Evolutionary conservation across 306 rosid genomes (phyloP), one percentile per base, ranked within the genome.

Genomic region (Pyrus pyrifolia): DNA sequence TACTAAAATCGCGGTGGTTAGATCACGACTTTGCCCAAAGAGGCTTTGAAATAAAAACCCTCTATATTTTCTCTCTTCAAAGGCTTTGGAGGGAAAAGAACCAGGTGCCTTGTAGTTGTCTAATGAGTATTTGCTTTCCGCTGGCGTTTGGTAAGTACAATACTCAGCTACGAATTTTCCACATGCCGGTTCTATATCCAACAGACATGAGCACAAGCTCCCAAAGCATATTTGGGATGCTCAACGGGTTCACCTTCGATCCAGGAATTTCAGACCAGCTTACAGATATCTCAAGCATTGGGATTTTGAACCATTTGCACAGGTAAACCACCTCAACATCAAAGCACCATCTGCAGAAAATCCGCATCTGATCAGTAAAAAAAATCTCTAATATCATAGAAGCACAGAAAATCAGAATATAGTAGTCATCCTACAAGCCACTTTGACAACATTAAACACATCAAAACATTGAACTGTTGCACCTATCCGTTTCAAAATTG

Each of bases 231-330:
- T 90, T 90, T 23, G 96, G 98, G 63, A 92, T 95, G 84, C 98
- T 95, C 84, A 90, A 79, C 14, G 83, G 92, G 58, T 89, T 90
- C 87, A 95, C 96, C 92, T 95, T 95, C 8, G 98, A 95, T 78
- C 98, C 98, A n/a, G 98, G 97, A 83, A 95, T 95, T 84, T 95
- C 98, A 8, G 92, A 88, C 98, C 98, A 95, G 83, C 81, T 92
- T 84, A 95, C 98, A 63, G 98, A 92, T 77, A 89, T 87, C 84
- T 95, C 98, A n/a, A 86, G 73, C 80, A 95, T 83, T 17, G 90
- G 93, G 73, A 95, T 90, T 70, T 70, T 11, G 87, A 95, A 90
- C 86, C 90, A 58, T 71, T 90, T 90, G 80, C 96, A 84, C 9
- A 95, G 86, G 79, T 73, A 90, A 62, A 95, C 98, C 79, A 92